Evolutionary conservation across 352 stramenopile genomes (phyloP), one percentile per base, ranked within the genome.

Genomic region (Phytophthora palmivora): DNA sequence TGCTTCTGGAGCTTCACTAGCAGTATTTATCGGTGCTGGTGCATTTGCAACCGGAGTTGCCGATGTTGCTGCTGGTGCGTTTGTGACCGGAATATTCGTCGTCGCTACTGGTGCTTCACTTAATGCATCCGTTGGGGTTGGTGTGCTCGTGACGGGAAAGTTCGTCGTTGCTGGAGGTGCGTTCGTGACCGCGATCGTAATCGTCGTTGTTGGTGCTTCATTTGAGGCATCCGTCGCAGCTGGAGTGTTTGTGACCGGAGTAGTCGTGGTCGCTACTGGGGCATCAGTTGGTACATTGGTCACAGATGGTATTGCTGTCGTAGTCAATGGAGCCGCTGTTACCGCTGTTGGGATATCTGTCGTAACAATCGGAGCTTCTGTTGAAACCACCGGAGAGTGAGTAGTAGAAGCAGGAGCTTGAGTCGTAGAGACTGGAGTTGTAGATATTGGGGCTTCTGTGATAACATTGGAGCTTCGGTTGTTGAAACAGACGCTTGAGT

Each of bases 291-390:
- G 3, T 28, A 6, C 24, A 28, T 6, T 28, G 3, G 3, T 28
- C 16, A 26, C 22, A 9, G 28, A 37, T 28, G 36, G 26, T 19
- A 6, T 38, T 43, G 26, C 11, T 33, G 33, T 33, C 16, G 42
- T 45, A 32, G 37, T 33, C 22, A 21, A 21, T 33, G 36, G 47
- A 42, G 33, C 47, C 32, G 18, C n/a, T 49, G 28, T 12, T 18
- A n/a, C 24, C 37, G 1, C 34, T 33, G 24, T 9, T 45, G 36
- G 47, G 19, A 14, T 6, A 6, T n/a, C 24, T 28, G 24, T 41
- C 12, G 15, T 41, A 19, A 41, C 24, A 28, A 28, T 6, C 3
- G 24, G 24, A 28, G 24, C 24, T 6, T 28, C 24, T 28, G 24
- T 41, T 6, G 12, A 14, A 18, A 14, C 16, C 1, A n/a, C 12